phyloP scores from a whole-genome alignment of 495 filamentous ascomycete species.

The Podospora conica region DNA sequence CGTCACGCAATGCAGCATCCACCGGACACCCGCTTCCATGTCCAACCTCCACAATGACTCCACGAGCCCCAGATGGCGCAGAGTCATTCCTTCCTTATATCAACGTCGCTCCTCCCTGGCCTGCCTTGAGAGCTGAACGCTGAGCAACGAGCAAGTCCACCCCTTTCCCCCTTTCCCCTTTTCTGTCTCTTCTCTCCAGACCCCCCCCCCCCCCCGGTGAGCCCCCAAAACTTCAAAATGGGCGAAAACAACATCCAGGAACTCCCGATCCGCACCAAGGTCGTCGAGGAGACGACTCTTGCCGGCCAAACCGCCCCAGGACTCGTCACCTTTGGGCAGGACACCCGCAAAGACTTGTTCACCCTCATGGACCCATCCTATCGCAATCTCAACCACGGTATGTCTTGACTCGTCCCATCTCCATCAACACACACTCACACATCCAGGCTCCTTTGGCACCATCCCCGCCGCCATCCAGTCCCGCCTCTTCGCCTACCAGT shows the following conservation, averaged over 20 bases:
- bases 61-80: neutral
- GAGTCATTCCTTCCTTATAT: neutral
- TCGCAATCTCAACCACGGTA: constrained; percentile 80
- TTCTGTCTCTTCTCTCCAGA: neutral
- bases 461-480: constrained; percentile 56
- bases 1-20: neutral
- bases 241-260: neutral
- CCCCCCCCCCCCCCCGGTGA: no score
- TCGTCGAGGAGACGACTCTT: neutral
- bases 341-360: constrained; percentile 49
- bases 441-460: constrained; percentile 68
- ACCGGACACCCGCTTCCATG: no score
- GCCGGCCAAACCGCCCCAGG: neutral
- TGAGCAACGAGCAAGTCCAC: neutral
- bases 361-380: constrained; percentile 55
- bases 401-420: constrained; percentile 6
- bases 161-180: neutral
- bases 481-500: constrained; percentile 52
- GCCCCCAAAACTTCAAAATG: neutral
- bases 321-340: constrained; percentile 3
- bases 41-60: neutral
- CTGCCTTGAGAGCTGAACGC: neutral
- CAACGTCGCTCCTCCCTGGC: neutral
- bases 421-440: neutral
- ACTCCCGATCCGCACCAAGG: neutral